Evolutionary conservation across 75 land plant genomes (phyloP).

Genomic region (Selaginella tamariscina): DNA sequence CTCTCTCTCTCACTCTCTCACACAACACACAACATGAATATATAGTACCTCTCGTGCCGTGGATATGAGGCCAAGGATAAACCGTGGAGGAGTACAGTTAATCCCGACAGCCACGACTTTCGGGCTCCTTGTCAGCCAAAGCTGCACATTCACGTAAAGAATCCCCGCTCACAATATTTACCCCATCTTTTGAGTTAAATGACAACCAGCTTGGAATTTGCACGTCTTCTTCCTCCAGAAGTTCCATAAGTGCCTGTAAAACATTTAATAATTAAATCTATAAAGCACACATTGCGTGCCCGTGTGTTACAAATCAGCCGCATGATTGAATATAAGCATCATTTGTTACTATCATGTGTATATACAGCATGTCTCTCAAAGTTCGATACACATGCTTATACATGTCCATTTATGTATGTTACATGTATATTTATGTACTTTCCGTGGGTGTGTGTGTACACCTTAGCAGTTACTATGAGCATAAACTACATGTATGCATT

Average conservation of each 20-base stretch:
- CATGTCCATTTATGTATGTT: too few species aligned
- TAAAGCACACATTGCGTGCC: neutral
- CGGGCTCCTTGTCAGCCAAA: constrained; percentile 55
- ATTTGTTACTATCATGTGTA: too few species aligned
- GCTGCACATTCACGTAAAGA: constrained; percentile 55
- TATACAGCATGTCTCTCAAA: too few species aligned
- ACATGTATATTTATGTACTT: too few species aligned
- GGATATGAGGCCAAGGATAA: constrained; percentile 53
- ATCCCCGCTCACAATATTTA: constrained; percentile 73
- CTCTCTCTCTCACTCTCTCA: too few species aligned
- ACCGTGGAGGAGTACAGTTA: constrained; percentile 91
- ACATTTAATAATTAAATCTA: neutral
- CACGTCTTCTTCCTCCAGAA: constrained; percentile 63
- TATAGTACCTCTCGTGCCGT: constrained; percentile 49
- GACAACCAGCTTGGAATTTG: constrained; percentile 84
- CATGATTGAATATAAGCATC: too few species aligned
- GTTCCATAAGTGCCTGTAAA: constrained; percentile 67
- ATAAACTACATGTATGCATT: too few species aligned
- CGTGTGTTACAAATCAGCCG: too few species aligned
- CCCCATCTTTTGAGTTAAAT: constrained; percentile 90
- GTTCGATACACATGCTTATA: too few species aligned
- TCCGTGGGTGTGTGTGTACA: too few species aligned
- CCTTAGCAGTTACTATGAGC: too few species aligned
- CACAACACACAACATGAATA: too few species aligned
- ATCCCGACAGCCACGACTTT: constrained; percentile 79